Base-by-base conservation (phyloP, 306 rosid genomes). In the Abrus precatorius region DNA sequence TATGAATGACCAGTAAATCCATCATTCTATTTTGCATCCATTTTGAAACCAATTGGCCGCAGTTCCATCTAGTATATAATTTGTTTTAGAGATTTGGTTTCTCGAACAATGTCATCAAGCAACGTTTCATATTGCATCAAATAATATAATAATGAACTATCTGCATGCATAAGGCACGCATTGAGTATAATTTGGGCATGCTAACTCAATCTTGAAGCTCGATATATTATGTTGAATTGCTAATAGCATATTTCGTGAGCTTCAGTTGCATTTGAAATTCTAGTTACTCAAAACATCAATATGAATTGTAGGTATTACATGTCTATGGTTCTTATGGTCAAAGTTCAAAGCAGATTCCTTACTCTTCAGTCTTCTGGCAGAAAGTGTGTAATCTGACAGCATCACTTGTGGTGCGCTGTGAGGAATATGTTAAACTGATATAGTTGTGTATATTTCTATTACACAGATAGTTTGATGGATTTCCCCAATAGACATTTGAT, bases 61-160 rank as follows among this genome's bases (percentile, higher is more conserved):
- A 54, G 56, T 74, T 32, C 34, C 56, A 75, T 43, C 33, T 52
- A 34, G 9, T 52, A 34, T 52, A 33, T 33, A 34, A 33, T 34
- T 32, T 70, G 20, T 47, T 45, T 43, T 5, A 30, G 55, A 36
- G 6, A 38, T 30, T 14, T 6, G 5, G 50, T 69, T 47, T 62
- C 79, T 72, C 29, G 52, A 65, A 49, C 40, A 29, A 49, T 28
- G 52, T 34, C 68, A 53, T 63, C 67, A 80, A 55, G 61, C 75
- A 29, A 65, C 43, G 60, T 62, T 61, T 60, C 45, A 49, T 60
- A 12, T 1, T 76, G 64, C 73, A 49, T 64, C 5, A 38, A 36
- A 70, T 70, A 36, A 71, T 71, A 7, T 9, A 71, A 61, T 43
- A 7, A 27, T 10, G 32, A 45, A 48, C 47, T 60, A 5, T 50